phyloP scores from a whole-genome alignment of 208 protist species.

The Tetramitus jugosus region DNA sequence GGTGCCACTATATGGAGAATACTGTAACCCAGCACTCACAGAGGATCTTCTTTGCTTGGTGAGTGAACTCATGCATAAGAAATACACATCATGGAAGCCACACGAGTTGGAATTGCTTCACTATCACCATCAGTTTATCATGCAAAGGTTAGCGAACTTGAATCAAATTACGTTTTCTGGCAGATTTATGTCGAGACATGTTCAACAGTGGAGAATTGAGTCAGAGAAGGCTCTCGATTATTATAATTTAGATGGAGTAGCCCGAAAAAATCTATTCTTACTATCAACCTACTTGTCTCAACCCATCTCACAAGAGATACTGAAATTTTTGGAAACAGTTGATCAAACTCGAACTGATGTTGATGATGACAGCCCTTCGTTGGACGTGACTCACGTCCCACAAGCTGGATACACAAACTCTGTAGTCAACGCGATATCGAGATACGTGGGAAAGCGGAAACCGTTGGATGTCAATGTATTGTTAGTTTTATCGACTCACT shows the following conservation, averaged over 20 bases:
- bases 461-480: background rate
- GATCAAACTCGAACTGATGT: background rate
- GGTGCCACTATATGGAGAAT: background rate
- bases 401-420: background rate
- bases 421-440: background rate
- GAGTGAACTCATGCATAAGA: background rate
- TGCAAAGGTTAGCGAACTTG: background rate
- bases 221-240: background rate
- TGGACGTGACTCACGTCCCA: background rate
- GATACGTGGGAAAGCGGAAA: background rate
- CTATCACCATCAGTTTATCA: background rate
- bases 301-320: background rate
- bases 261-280: constrained; percentile 11
- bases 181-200: background rate
- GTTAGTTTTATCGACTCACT: background rate
- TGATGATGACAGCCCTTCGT: background rate
- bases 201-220: background rate
- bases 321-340: background rate
- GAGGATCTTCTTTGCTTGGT: background rate
- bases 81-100: background rate
- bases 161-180: background rate
- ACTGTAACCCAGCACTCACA: background rate
- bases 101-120: background rate
- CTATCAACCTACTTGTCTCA: background rate
- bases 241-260: constrained; percentile 9